Conservation (phyloP, 2,329 filamentous ascomycete genomes). For the Magnaporthiopsis incrustans region DNA sequence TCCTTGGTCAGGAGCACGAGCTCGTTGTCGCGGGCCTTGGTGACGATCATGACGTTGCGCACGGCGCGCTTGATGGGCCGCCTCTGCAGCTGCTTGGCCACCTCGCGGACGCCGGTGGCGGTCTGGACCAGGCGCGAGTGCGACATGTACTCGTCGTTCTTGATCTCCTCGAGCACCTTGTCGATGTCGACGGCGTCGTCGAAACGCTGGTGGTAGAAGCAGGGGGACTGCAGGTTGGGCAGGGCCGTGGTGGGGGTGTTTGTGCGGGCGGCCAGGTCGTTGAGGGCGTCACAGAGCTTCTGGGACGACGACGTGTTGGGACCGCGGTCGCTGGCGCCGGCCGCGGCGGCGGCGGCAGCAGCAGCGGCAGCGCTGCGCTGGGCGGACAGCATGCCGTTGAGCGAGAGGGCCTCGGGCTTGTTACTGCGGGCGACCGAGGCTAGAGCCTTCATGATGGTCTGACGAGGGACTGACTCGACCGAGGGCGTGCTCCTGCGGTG, state of each 20-base stretch:
- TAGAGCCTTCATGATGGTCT: constrained; percentile 76
- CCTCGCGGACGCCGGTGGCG: constrained; percentile 87
- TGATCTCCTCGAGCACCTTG: constrained; percentile 90
- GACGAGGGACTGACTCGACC: constrained; percentile 61
- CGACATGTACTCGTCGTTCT: constrained; percentile 79
- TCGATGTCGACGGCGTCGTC: constrained; percentile 94
- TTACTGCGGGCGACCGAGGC: constrained; percentile 57
- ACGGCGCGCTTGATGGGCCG: constrained; percentile 88
- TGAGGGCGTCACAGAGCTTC: constrained; percentile 54
- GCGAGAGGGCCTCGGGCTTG: constrained; percentile 54
- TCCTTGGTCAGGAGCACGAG: constrained; percentile 85
- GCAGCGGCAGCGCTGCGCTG: constrained; percentile 22
- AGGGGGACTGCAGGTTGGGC: constrained; percentile 76
- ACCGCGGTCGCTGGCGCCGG: constrained; percentile 20
- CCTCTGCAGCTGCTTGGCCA: constrained; percentile 89
- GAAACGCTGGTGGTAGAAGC: constrained; percentile 96
- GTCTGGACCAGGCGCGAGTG: constrained; percentile 94
- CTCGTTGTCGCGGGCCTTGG: constrained; percentile 92
- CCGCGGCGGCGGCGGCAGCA: too few species aligned
- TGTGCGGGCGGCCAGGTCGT: constrained; percentile 39
- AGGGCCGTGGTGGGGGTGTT: constrained; percentile 43
- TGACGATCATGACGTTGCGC: constrained; percentile 94
- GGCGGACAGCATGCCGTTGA: constrained; percentile 50
- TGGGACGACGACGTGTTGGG: constrained; percentile 43
- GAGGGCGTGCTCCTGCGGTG: constrained; percentile 46